Percentiles rank a stretch among this genome's conserved stretches.
Conservation (phyloP, 2,329 filamentous ascomycete genomes). For the Herpomyces periplanetae region DNA sequence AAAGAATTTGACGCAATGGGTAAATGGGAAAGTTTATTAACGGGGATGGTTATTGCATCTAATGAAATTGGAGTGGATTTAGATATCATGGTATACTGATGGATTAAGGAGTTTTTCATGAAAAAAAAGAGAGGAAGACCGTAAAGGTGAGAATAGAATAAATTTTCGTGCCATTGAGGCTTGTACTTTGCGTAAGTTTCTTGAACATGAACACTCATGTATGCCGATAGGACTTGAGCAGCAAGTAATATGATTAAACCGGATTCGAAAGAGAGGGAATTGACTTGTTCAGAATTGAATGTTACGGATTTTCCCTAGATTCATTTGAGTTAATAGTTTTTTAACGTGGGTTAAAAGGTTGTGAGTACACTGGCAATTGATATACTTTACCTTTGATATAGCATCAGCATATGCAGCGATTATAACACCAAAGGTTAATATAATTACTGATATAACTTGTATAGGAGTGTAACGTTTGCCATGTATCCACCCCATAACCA, state of each 20-base stretch:
- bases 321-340: too few relatives aligned
- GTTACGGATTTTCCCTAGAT: constrained; percentile 10
- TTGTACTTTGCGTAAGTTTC: constrained; percentile 53
- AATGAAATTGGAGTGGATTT: constrained; percentile 10
- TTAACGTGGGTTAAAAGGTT: too few relatives aligned
- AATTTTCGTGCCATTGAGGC: constrained; percentile 66
- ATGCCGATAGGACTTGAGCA: constrained; percentile 57
- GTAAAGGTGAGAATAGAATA: constrained; percentile 65
- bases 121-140: constrained; percentile 30
- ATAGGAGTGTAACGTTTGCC: constrained; percentile 46
- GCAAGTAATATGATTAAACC: constrained; percentile 50
- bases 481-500: constrained; percentile 50
- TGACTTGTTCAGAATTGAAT: constrained; percentile 8
- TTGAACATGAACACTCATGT: constrained; percentile 84
- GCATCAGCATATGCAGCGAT: constrained; percentile 66
- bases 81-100: constrained; percentile 19
- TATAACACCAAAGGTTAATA: constrained; percentile 55
- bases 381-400: constrained; percentile 37
- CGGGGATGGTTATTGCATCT: constrained; percentile 8
- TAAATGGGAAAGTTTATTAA: constrained; percentile 2
- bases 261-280: constrained; percentile 14
- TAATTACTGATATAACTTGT: constrained; percentile 38
- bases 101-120: constrained; percentile 22
- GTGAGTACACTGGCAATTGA: too few relatives aligned
- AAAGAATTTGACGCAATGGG: constrained; percentile 5